Base-by-base conservation (phyloP, 495 filamentous ascomycete genomes). In the Hapsidospora chrysogenum region DNA sequence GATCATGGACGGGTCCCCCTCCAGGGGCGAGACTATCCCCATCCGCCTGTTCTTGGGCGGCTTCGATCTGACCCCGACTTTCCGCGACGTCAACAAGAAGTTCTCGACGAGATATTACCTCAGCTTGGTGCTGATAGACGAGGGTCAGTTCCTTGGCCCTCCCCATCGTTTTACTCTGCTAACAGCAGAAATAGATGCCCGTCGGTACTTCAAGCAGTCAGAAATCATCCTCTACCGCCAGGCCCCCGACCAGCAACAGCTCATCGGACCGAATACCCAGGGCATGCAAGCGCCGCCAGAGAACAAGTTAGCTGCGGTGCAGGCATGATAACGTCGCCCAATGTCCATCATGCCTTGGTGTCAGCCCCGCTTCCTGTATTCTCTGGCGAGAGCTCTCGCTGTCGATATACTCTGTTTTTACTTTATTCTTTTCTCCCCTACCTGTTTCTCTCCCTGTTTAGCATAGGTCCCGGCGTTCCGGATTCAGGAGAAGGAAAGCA, bases 51-150 rank as follows among this genome's bases (percentile, higher is more conserved):
- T 99, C 70, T 76, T 99, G 23, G 89, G 89, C 38, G 89, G 89
- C 10, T 99, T 99, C 51, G 89, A 99, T 53, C 63, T 99, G 41
- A 96, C 89, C 1, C 89, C 89, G 7, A 99, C 89, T 14, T 99
- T 99, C 73, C 81, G 92, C 27, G 92, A 99, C 57, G 89, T 99
- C 40, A 99, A 99, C 74, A 99, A 96, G 72, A 96, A 96, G 60
- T 99, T 89, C 57, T 95, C 87, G 21, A 96, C 92, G 37, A 69
- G 89, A 43, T 99, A 99, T 60, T 96, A 99, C 58, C 70, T 99
- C 35, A 93, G 84, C 54, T 60, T 99, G 45, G 89, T 99, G 8
- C 66, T 96, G 43, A 96, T 96, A 42, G 87, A 96, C 54, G 87
- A 96, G 71, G 84, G 84, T 81, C 62, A 32, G 64, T 44, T 31